These are phyloP conservation scores for Themeda triandra DNA, from an alignment of 176 grass and related monocot genomes.

Conservation along the genomic window DNA sequence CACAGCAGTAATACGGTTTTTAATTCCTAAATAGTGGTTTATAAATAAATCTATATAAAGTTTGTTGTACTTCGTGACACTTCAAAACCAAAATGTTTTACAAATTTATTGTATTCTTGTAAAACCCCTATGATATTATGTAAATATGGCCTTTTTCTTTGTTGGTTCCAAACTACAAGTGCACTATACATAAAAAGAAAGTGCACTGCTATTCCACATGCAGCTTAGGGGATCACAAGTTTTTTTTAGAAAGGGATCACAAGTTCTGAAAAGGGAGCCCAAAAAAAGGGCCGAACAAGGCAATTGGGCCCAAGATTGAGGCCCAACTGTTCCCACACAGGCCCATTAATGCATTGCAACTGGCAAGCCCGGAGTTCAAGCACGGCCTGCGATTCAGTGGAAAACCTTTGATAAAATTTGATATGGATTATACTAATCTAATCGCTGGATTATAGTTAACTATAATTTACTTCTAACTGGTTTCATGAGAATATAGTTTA, in stretches of 20 bases:
- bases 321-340: not conserved
- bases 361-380: not conserved
- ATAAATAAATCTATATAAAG: not conserved
- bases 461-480: not conserved
- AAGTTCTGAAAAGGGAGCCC: not conserved
- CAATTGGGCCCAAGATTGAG: not conserved
- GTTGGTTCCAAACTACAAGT: not conserved
- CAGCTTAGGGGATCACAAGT: not conserved
- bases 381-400: too few species aligned
- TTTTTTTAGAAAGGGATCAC: too few species aligned
- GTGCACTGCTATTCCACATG: not conserved
- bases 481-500: not conserved
- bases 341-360: not conserved
- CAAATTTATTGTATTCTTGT: not conserved
- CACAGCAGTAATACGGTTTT: not conserved
- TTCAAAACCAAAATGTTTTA: not conserved
- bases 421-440: too few species aligned
- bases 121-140: too few species aligned
- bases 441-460: not conserved
- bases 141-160: too few species aligned
- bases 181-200: not conserved
- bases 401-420: too few species aligned
- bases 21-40: not conserved
- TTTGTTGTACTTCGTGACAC: not conserved
- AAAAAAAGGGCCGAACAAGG: not conserved